These are phyloP conservation scores for Calonectria pseudoturangicola DNA, from an alignment of 2,329 filamentous ascomycete species.

Conservation along the genomic window DNA sequence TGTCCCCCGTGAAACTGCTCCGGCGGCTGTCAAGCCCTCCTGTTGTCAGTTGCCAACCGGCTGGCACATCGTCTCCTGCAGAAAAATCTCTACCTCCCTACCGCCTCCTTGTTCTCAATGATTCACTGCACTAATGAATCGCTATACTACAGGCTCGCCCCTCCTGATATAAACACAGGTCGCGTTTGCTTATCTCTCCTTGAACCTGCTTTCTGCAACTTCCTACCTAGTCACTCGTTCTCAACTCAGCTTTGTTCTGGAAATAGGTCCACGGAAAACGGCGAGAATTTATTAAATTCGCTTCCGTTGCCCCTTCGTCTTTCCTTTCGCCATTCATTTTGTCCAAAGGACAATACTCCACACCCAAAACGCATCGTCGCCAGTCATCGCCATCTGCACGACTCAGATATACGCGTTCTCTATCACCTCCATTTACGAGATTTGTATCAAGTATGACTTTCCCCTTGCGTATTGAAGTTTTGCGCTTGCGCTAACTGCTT, in stretches of 20 bases:
- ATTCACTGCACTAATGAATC: conserved; percentile 46
- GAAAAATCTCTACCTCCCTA: neutral
- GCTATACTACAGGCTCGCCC: neutral
- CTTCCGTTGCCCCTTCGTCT: neutral
- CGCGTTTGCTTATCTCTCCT: conserved; percentile 41
- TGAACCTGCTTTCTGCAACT: conserved; percentile 25
- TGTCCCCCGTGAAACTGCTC: neutral
- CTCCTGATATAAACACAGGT: conserved; percentile 19
- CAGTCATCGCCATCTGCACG: conserved; percentile 22
- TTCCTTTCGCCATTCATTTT: neutral
- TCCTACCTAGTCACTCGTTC: conserved; percentile 42
- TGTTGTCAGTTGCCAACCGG: conserved; percentile 33
- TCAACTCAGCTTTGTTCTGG: conserved; percentile 29
- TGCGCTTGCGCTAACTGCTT: conserved; percentile 41
- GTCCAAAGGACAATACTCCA: neutral
- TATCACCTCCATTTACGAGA: conserved; percentile 26
- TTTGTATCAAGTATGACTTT: conserved; percentile 45
- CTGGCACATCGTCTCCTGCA: conserved; percentile 15
- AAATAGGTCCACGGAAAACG: conserved; percentile 37
- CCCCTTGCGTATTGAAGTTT: conserved; percentile 8
- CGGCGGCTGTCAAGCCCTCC: conserved; percentile 34
- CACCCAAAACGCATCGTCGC: neutral
- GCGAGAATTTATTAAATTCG: neutral
- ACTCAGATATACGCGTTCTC: conserved; percentile 47
- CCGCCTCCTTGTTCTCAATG: conserved; percentile 32